These are phyloP conservation scores for Lyophyllum shimeji DNA, from an alignment of 768 basidiomycete genomes.

Conservation along the genomic window DNA sequence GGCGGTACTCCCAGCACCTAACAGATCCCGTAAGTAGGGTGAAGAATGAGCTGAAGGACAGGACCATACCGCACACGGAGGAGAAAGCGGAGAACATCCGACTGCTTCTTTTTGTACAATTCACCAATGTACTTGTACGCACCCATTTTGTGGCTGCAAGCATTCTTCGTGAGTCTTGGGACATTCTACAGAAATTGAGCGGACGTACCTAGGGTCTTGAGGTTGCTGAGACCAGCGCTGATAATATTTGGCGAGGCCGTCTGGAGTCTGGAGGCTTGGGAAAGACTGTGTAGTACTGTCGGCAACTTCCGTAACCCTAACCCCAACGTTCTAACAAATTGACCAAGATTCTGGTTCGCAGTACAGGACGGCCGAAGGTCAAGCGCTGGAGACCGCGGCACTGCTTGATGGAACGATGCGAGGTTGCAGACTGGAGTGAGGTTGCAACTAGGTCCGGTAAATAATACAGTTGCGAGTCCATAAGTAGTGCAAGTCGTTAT, in stretches of 20 bases:
- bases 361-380: too few species aligned
- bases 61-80: conserved; percentile 85
- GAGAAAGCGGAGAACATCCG: conserved; percentile 95
- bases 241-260: conserved; percentile 16
- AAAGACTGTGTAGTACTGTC: conserved; percentile 36
- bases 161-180: background rate
- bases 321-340: too few species aligned
- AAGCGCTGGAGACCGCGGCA: too few species aligned
- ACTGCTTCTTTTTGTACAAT: conserved; percentile 98
- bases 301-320: conserved; percentile 36
- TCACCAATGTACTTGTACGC: conserved; percentile 97
- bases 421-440: too few species aligned
- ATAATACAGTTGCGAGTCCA: too few species aligned
- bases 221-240: conserved; percentile 31
- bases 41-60: background rate
- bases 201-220: conserved; percentile 36
- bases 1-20: conserved; percentile 98
- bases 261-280: conserved; percentile 27
- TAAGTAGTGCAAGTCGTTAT: too few species aligned
- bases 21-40: conserved; percentile 1
- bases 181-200: conserved; percentile 10
- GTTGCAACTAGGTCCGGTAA: too few species aligned
- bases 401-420: too few species aligned
- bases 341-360: too few species aligned
- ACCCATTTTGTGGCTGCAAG: conserved; percentile 66